Percentiles rank a stretch among this genome's conserved stretches.
Conservation (phyloP, 2,329 filamentous ascomycete species). For the Phoma sp. region DNA sequence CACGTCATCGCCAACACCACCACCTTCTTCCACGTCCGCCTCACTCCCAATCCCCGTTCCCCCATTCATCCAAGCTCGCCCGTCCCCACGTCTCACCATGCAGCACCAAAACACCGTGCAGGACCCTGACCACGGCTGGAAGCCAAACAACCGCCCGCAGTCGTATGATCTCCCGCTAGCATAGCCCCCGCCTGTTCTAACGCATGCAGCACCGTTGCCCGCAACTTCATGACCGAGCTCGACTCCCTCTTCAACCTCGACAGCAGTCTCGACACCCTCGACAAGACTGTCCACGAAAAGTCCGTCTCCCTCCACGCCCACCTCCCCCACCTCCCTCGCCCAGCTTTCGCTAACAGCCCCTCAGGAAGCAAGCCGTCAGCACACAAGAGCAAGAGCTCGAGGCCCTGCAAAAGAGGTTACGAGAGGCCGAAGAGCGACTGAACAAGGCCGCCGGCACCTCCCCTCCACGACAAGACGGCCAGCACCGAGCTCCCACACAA, state of each 20-base stretch:
- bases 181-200: constrained; percentile 32
- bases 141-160: constrained; percentile 80
- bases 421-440: constrained; percentile 83
- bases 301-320: constrained; percentile 56
- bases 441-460: constrained; percentile 43
- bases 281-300: constrained; percentile 81
- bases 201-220: constrained; percentile 76
- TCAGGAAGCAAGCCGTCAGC: constrained; percentile 79
- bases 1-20: not conserved
- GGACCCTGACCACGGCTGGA: constrained; percentile 74
- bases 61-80: constrained; percentile 14
- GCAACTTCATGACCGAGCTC: constrained; percentile 83
- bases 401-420: constrained; percentile 81
- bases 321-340: not conserved
- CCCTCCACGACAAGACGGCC: constrained; percentile 42
- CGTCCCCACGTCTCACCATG: constrained; percentile 33
- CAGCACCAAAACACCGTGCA: constrained; percentile 19
- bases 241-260: constrained; percentile 91
- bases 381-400: constrained; percentile 81
- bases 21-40: not conserved
- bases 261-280: constrained; percentile 74
- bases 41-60: not conserved
- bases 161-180: constrained; percentile 66
- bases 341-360: constrained; percentile 13
- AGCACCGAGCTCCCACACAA: constrained; percentile 34